A percentile compares a stretch with the other conserved stretches of the same genome.
These are phyloP conservation scores for Alliaria petiolata DNA, from an alignment of 345 rosid genomes.

Conservation along the genomic window DNA sequence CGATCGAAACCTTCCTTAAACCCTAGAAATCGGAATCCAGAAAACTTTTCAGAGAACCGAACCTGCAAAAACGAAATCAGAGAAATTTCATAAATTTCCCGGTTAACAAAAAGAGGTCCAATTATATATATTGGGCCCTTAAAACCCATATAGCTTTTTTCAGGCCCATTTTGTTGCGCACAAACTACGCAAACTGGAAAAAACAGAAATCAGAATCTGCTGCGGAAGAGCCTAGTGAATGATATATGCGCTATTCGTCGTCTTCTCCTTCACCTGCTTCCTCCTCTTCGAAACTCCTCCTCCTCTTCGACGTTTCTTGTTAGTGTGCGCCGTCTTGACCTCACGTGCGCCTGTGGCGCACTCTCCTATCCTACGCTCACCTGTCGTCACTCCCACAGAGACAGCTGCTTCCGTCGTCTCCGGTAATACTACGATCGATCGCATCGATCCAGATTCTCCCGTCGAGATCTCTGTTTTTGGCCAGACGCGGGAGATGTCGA, in stretches of 20 bases:
- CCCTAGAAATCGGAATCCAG: too few species aligned
- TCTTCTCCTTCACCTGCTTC: neutral
- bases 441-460: slow-evolving; percentile 6
- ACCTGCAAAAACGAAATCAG: too few species aligned
- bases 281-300: slow-evolving; percentile 10
- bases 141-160: neutral
- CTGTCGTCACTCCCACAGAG: neutral
- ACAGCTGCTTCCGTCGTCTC: neutral
- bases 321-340: slow-evolving; percentile 38
- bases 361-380: slow-evolving; percentile 40
- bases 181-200: neutral
- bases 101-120: neutral
- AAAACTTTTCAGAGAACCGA: too few species aligned
- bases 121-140: neutral
- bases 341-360: slow-evolving; percentile 48
- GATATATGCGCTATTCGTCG: slow-evolving; percentile 23
- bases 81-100: too few species aligned
- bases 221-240: slow-evolving; percentile 24
- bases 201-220: neutral
- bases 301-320: slow-evolving; percentile 33
- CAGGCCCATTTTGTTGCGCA: slow-evolving; percentile 3
- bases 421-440: slow-evolving; percentile 14
- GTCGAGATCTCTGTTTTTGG: slow-evolving; percentile 36
- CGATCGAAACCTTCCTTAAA: neutral
- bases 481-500: slow-evolving; percentile 57